Base-by-base conservation (phyloP, 2,329 filamentous ascomycete genomes). In the Hypoxylon sp. region DNA sequence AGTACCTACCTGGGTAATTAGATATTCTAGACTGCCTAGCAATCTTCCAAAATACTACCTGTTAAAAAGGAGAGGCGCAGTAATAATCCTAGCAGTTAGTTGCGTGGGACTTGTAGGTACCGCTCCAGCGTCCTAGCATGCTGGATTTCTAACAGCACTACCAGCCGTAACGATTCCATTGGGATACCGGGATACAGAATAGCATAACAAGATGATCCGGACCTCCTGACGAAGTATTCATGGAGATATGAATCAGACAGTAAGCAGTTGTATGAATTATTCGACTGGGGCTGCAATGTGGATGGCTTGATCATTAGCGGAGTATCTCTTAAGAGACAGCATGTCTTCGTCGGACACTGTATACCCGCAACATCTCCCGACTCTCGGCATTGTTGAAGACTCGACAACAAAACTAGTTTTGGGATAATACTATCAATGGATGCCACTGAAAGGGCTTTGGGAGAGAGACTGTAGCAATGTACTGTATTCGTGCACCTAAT, bases 401-500 rank as follows among this genome's bases (percentile, higher is more conserved):
- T 14, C 51, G 30, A 45, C 28, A 54, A 55, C 33, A 18, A 56
- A 42, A 30, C 28, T 28, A 44, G 38, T 54, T 57, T 38, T 50
- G 40, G 36, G 56, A 59, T 42, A 58, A 20, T 20, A 49, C 38
- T 60, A 42, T n/a, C n/a, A n/a, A n/a, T n/a, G n/a, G n/a, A n/a
- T 33, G 16, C 33, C 42, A 45, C 24, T 52, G n/a, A 28, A 54
- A 45, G 38, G 30, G 33, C 42, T 26, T 26, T 54, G 14, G 38
- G 28, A 18, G 36, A 60, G 48, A 33, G 40, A 38, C 49, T 30
- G 62, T 63, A 63, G 62, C 48, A 63, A 65, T 61, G 65, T 66
- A 68, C 54, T 53, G 63, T 60, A 60, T 40, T 58, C 32, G 32
- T 48, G 45, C 42, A 40, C 53, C 53, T 49, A 40, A 42, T 14